Evolutionary conservation across 305 asterid species (phyloP).

Genomic region (Andrographis paniculata): DNA sequence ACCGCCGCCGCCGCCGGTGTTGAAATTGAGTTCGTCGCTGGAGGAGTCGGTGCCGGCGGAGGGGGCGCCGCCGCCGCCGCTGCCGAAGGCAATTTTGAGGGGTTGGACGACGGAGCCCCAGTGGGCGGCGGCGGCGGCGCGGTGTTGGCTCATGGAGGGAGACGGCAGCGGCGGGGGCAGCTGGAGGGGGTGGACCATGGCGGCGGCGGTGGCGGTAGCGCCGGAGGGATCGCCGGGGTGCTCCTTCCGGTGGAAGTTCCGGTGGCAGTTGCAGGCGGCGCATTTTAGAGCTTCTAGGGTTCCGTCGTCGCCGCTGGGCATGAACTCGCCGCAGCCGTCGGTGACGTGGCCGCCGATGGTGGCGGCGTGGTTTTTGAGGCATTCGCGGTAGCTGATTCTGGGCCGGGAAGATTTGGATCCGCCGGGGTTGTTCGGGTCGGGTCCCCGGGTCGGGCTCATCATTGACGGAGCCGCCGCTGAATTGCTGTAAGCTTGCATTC

Average conservation of each 20-base stretch:
- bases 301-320: conserved; percentile 91
- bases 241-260: conserved; percentile 87
- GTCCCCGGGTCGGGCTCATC: conserved; percentile 23
- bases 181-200: conserved; percentile 45
- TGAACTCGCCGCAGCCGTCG: conserved; percentile 96
- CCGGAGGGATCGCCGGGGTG: conserved; percentile 20
- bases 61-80: too few relatives aligned
- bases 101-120: conserved; percentile 62
- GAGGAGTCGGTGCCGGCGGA: conserved; percentile 73
- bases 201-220: too few relatives aligned
- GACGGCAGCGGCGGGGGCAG: conserved; percentile 51
- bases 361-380: conserved; percentile 91
- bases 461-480: too few relatives aligned
- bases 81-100: conserved; percentile 46
- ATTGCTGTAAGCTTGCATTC: conserved; percentile 32
- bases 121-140: conserved; percentile 25
- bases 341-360: conserved; percentile 80
- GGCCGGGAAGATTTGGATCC: conserved; percentile 43
- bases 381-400: conserved; percentile 55
- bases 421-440: conserved; percentile 29
- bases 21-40: conserved; percentile 82
- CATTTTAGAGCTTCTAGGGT: conserved; percentile 82
- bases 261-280: conserved; percentile 93
- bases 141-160: conserved; percentile 44
- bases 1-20: conserved; percentile 29